Evolutionary conservation across 176 grass and related monocot genomes (phyloP), one percentile per base, ranked within the genome.

Genomic region (Melocanna baccifera): DNA sequence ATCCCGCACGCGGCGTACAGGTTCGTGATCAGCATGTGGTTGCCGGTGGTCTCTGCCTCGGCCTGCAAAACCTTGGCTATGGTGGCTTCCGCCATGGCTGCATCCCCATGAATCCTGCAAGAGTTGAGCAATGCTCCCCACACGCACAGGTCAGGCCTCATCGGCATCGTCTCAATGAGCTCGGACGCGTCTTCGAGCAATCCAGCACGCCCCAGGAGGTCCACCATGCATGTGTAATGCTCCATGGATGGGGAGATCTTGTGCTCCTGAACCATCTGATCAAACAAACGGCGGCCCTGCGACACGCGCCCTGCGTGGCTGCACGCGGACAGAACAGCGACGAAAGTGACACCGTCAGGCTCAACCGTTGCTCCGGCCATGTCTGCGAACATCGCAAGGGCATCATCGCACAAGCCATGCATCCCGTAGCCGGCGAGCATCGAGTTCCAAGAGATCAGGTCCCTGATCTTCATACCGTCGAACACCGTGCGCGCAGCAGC

Each of bases 401-500:
- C 87, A 66, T 92, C 70, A 3, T 88, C 82, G 7, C 90, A 92
- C 34, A 90, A 40, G 12, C 92, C 90, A 23, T 90, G 85, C 57
- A 88, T 73, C 34, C 85, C 90, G 13, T 92, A 90, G 9, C 82
- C 76, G 22, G 90, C 48, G 3, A 92, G 62, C 87, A 92, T 86
- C 0, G 93, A 88, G 69, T 94, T 94, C 90, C 93, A 94, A 32
- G 92, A 90, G 3, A 92, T 89, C 63, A 94, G 41, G 84, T 92
- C 93, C 73, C 86, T 86, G 23, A 14, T 59, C 69, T 74, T 75
- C 65, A 90, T 88, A 29, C 9, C 9, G 57, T 86, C 41, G 26
- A 92, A 94, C 66, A 92, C 74, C 20, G 4, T 62, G 16, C 50
- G 82, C 1, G 73, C 87, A 22, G 12, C 28, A 7, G 55, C 16